Evolutionary conservation across 371 early-diverging fungal genomes (phyloP), one percentile per base, ranked within the genome.

Genomic region (Mortierella sp.): DNA sequence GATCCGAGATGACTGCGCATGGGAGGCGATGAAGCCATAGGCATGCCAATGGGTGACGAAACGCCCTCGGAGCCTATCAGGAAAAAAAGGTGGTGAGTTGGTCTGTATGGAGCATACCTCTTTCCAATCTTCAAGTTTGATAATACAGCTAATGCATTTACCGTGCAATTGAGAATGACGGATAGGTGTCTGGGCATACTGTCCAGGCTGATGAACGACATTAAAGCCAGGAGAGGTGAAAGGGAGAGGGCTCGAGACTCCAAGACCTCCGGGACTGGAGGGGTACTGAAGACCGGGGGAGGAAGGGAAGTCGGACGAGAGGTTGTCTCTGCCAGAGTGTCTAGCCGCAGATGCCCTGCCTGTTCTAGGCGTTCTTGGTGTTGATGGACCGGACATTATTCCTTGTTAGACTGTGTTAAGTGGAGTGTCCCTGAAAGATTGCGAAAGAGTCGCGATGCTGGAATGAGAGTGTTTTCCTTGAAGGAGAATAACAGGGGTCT

Each of bases 271-370:
- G 23, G 61, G 67, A 2, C 61, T 60, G 1, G 73, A 67, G 4
- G 73, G 73, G 50, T 63, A 72, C 14, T 72, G 62, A 11, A 75
- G 65, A 23, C 69, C 69, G 26, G 76, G 76, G 3, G 76, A 75
- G 11, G 76, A 75, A 34, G 76, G 76, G 26, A 75, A 48, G 26
- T 67, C 75, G 9, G 76, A 75, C 26, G 64, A 64, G 52, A 48
- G 64, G 24, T 52, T 51, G 44, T 68, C 75, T 28, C 62, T 32
- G n/a, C 62, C 56, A 12, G 28, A 50, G 30, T 15, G 56, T 59
- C 46, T 52, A 41, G 44, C 43, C 32, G 58, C 34, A 26, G 23
- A 19, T 9, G 52, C 41, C 32, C 50, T 61, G 24, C 60, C 67
- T 5, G 72, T 72, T 31, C 62, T 55, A 15, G 72, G 72, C 17